Evolutionary conservation across 495 filamentous ascomycete genomes (phyloP).

Genomic region (Aspergillus conjunctus): DNA sequence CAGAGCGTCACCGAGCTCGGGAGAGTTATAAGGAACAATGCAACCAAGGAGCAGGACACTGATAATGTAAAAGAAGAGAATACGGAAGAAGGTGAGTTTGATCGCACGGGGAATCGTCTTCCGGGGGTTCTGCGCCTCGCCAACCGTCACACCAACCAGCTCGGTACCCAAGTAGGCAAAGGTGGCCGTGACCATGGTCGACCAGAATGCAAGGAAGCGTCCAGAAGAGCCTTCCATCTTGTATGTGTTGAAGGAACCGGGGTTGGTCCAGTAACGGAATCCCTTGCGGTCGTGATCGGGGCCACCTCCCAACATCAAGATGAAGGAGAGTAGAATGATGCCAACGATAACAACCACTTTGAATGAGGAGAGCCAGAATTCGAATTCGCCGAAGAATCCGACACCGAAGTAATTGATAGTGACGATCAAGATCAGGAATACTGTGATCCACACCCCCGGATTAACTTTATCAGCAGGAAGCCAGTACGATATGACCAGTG

Average conservation of each 20-base stretch:
- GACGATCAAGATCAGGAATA: conserved; percentile 56
- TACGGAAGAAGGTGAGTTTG: conserved; percentile 81
- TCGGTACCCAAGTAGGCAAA: conserved; percentile 88
- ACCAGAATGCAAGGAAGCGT: conserved; percentile 76
- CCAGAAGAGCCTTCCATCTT: conserved; percentile 46
- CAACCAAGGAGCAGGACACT: conserved; percentile 56
- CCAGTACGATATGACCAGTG: conserved; percentile 80
- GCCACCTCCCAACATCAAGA: conserved; percentile 73
- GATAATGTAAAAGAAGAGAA: conserved; percentile 75
- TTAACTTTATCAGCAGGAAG: conserved; percentile 41
- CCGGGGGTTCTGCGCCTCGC: conserved; percentile 75
- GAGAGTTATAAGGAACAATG: conserved; percentile 57
- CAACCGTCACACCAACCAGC: conserved; percentile 70
- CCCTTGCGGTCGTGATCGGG: conserved; percentile 70
- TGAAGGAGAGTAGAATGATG: conserved; percentile 65
- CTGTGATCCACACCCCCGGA: conserved; percentile 56
- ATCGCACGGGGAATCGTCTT: conserved; percentile 77
- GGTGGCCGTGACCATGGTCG: conserved; percentile 72
- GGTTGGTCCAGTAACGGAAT: conserved; percentile 77
- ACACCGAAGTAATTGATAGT: conserved; percentile 62
- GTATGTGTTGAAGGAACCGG: conserved; percentile 59
- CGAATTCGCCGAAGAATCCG: conserved; percentile 74
- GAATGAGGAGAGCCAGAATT: conserved; percentile 78
- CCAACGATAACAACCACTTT: conserved; percentile 75
- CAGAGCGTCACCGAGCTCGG: conserved; percentile 56